phyloP scores from a whole-genome alignment of 2,329 filamentous ascomycete species.

The Teratosphaeria destructans region DNA sequence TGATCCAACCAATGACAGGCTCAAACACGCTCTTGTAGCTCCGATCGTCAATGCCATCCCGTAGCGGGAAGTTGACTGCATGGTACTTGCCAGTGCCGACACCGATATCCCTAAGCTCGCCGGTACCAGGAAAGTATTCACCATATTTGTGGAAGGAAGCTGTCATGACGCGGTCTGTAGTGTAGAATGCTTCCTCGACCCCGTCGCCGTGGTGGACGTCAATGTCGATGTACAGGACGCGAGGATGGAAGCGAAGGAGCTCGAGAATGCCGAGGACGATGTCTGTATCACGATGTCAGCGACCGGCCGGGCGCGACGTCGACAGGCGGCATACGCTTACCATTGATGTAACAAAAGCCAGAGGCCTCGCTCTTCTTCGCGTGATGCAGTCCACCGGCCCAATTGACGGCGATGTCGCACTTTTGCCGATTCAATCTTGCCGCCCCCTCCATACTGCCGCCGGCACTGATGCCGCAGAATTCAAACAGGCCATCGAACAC shows the following conservation, averaged over 20 bases:
- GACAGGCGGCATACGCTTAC: conserved; percentile 14
- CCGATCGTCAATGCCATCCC: conserved; percentile 57
- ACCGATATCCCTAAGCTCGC: conserved; percentile 58
- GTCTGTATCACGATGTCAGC: conserved; percentile 30
- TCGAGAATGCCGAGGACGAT: conserved; percentile 58
- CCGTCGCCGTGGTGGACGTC: conserved; percentile 59
- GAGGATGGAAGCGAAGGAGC: conserved; percentile 52
- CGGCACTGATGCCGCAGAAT: conserved; percentile 60
- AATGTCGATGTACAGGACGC: conserved; percentile 57
- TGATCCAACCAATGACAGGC: conserved; percentile 55
- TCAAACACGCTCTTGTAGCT: conserved; percentile 61
- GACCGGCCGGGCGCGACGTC: background rate
- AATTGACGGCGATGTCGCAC: conserved; percentile 54
- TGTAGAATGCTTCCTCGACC: conserved; percentile 63
- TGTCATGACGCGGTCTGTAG: conserved; percentile 62
- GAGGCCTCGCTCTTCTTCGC: conserved; percentile 39
- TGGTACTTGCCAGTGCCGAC: conserved; percentile 59
- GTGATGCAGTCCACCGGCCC: conserved; percentile 40
- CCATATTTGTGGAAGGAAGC: conserved; percentile 64
- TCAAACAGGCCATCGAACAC: conserved; percentile 63
- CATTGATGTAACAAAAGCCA: conserved; percentile 41
- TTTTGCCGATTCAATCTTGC: conserved; percentile 58
- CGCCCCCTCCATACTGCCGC: conserved; percentile 60
- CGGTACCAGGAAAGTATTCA: conserved; percentile 61
- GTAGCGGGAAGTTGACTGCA: conserved; percentile 58